Evolutionary conservation across 2,329 filamentous ascomycete species (phyloP).

Genomic region (Xylaria sp.): DNA sequence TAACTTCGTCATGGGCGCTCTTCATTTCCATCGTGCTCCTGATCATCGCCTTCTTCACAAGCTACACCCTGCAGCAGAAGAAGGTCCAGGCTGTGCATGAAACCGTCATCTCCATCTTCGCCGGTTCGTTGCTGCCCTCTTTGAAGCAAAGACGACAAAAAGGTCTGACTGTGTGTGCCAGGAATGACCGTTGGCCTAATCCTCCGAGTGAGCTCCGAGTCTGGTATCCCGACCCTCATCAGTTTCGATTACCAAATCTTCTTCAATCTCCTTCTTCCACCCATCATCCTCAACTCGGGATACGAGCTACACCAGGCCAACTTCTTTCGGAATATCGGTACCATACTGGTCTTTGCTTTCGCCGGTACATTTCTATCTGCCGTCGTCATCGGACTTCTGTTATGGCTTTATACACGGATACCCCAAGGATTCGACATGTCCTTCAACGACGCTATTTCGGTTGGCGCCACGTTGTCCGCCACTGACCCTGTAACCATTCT

Average conservation of each 20-base stretch:
- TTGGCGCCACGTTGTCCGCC: slow-evolving; percentile 94
- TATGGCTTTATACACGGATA: slow-evolving; percentile 89
- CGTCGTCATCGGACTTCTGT: slow-evolving; percentile 87
- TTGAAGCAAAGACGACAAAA: slow-evolving; percentile 23
- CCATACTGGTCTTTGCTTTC: slow-evolving; percentile 97
- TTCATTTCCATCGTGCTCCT: slow-evolving; percentile 96
- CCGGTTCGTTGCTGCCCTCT: slow-evolving; percentile 63
- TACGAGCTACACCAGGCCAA: slow-evolving; percentile 99
- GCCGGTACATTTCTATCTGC: slow-evolving; percentile 97
- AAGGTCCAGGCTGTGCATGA: slow-evolving; percentile 98
- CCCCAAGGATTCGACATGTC: slow-evolving; percentile 85
- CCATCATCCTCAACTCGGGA: slow-evolving; percentile 95
- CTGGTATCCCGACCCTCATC: slow-evolving; percentile 87
- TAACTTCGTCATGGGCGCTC: slow-evolving; percentile 94
- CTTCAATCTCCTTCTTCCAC: slow-evolving; percentile 98
- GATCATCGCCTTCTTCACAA: slow-evolving; percentile 94
- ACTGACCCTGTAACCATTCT: slow-evolving; percentile 98
- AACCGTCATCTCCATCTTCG: slow-evolving; percentile 98
- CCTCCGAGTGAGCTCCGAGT: slow-evolving; percentile 81
- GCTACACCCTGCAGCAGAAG: slow-evolving; percentile 94
- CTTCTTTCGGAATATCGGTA: slow-evolving; percentile 98
- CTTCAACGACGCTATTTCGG: slow-evolving; percentile 95
- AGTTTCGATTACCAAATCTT: slow-evolving; percentile 99
- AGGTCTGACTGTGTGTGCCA: slow-evolving; percentile 50
- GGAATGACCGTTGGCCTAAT: slow-evolving; percentile 96